Percentiles rank a stretch among this genome's conserved stretches.
These are phyloP conservation scores for Oryza punctata DNA, from an alignment of 176 grass and related monocot genomes.

Conservation along the genomic window DNA sequence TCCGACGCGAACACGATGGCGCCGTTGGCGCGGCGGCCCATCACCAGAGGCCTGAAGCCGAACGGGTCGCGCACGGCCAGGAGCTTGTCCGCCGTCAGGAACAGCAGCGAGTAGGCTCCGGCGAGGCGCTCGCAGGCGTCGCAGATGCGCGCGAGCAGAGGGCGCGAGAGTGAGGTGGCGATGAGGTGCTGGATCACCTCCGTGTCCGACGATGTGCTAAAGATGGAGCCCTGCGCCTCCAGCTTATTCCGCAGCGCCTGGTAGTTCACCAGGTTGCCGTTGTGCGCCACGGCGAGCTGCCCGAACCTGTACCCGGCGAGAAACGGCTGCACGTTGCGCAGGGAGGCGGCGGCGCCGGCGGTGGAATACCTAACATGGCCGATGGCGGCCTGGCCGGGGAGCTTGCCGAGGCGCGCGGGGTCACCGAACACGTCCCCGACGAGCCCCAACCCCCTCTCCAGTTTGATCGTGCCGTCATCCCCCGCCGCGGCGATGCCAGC, in stretches of 20 bases:
- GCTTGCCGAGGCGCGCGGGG: conserved; percentile 44
- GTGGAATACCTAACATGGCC: conserved; percentile 92
- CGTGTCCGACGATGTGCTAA: conserved; percentile 90
- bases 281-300: conserved; percentile 82
- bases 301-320: conserved; percentile 83
- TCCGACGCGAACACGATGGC: conserved; percentile 88
- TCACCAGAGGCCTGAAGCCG: conserved; percentile 89
- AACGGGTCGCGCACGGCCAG: conserved; percentile 81
- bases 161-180: conserved; percentile 71
- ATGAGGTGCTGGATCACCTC: conserved; percentile 98
- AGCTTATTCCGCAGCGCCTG: conserved; percentile 56
- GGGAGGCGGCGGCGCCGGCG: conserved; percentile 50
- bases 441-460: conserved; percentile 74
- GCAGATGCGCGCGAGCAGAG: conserved; percentile 74
- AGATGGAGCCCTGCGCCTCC: conserved; percentile 85
- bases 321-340: conserved; percentile 88
- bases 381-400: conserved; percentile 64
- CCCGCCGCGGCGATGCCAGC: conserved; percentile 69
- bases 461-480: conserved; percentile 43
- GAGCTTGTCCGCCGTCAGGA: conserved; percentile 80
- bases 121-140: conserved; percentile 73
- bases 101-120: conserved; percentile 86
- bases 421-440: conserved; percentile 79
- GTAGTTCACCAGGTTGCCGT: conserved; percentile 91
- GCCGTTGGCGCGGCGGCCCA: conserved; percentile 79